Conservation (phyloP, 1,284 basidiomycete species). For the Rhodotorula sp. region DNA sequence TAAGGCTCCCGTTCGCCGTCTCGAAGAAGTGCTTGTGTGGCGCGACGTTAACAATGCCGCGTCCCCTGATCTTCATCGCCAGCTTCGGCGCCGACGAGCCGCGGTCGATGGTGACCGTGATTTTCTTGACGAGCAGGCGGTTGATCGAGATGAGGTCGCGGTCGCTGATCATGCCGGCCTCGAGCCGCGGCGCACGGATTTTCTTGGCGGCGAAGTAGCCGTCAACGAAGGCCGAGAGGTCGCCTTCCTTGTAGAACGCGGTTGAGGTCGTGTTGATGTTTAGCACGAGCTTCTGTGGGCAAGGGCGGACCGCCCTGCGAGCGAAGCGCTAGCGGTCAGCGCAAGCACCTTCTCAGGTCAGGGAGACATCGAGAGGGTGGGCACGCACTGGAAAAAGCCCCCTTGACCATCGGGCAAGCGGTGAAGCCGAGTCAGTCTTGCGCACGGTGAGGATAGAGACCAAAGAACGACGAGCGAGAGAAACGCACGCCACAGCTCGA, state of each 20-base stretch:
- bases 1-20: not conserved
- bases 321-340: too few relatives aligned
- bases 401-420: not conserved
- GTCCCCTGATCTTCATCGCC: not conserved
- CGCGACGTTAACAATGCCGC: not conserved
- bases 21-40: conserved; percentile 15
- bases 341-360: not conserved
- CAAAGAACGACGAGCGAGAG: not conserved
- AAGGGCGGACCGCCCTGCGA: conserved; percentile 8
- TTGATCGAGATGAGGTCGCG: not conserved
- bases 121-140: conserved; percentile 8
- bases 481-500: conserved; percentile 6
- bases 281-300: conserved; percentile 1
- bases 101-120: not conserved
- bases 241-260: conserved; percentile 13
- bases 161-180: not conserved
- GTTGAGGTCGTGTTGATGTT: conserved; percentile 27
- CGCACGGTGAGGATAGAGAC: not conserved
- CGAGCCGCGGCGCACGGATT: not conserved
- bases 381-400: conserved; percentile 25
- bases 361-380: not conserved
- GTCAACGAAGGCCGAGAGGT: not conserved
- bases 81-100: not conserved
- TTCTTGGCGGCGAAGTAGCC: not conserved
- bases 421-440: not conserved